Conservation (phyloP, 805 yeast genomes). For the Lipomyces yamadae region DNA sequence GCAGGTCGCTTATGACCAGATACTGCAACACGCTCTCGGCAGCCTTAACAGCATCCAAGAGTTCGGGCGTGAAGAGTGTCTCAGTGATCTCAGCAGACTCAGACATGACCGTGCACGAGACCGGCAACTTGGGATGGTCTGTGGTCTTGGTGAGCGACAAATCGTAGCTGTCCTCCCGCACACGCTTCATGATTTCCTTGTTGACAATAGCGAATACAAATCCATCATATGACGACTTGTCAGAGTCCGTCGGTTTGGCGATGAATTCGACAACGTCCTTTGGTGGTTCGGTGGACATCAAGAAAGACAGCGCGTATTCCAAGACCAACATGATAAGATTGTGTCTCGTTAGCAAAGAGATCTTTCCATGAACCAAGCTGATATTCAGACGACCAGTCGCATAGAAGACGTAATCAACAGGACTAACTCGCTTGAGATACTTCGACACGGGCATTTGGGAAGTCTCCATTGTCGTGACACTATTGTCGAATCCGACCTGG, state of each 20-base stretch:
- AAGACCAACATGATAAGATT: conserved; percentile 69
- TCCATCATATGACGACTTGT: conserved; percentile 55
- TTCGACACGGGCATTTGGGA: conserved; percentile 44
- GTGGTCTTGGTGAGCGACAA: conserved; percentile 82
- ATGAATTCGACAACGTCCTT: conserved; percentile 64
- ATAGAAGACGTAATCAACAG: conserved; percentile 67
- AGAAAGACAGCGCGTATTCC: conserved; percentile 65
- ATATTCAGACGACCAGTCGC: conserved; percentile 89
- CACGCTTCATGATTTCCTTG: conserved; percentile 77
- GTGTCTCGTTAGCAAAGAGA: conserved; percentile 77
- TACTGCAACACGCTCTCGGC: conserved; percentile 60
- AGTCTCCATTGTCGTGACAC: conserved; percentile 34
- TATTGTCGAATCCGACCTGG: conserved; percentile 63
- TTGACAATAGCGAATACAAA: conserved; percentile 85
- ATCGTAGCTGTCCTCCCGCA: conserved; percentile 77
- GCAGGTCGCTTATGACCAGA: conserved; percentile 84
- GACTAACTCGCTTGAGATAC: conserved; percentile 59
- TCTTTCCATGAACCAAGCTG: conserved; percentile 61
- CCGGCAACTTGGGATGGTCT: conserved; percentile 72
- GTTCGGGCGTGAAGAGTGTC: conserved; percentile 55
- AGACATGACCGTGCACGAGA: conserved; percentile 81
- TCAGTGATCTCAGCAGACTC: conserved; percentile 85
- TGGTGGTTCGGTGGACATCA: conserved; percentile 56
- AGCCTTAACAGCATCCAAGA: conserved; percentile 51
- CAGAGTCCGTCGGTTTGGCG: conserved; percentile 60